Percentiles rank a stretch among this genome's conserved stretches.
phyloP scores from a whole-genome alignment of 257 asterid species.

The Scutellaria galericulata region DNA sequence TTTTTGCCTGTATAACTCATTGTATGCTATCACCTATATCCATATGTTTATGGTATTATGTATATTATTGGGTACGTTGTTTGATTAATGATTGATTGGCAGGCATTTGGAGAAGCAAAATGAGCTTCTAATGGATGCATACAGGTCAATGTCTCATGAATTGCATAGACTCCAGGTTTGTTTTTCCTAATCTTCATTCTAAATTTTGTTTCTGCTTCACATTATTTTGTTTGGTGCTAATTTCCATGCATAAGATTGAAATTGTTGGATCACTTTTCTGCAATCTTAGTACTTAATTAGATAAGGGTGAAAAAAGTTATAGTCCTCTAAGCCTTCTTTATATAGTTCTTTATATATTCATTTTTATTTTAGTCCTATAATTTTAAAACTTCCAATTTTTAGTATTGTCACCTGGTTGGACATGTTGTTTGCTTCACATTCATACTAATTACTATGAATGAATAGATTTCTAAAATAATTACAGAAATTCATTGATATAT shows the following conservation, averaged over 20 bases:
- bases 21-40: neutral
- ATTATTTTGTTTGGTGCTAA: neutral
- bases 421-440: no score
- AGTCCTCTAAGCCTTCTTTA: no score
- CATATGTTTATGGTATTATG: neutral
- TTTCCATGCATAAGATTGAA: neutral
- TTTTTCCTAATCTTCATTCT: conserved; percentile 1
- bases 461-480: no score
- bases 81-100: conserved; percentile 21
- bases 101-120: conserved; percentile 88
- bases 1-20: neutral
- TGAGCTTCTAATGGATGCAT: conserved; percentile 67
- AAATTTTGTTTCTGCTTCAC: neutral
- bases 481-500: no score
- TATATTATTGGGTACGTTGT: neutral
- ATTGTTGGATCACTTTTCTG: conserved; percentile 8
- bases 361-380: no score
- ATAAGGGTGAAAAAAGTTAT: neutral
- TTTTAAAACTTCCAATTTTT: no score
- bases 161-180: conserved; percentile 79
- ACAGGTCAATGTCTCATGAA: conserved; percentile 74
- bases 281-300: neutral
- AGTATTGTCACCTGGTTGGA: no score
- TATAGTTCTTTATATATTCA: no score
- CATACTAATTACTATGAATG: no score